These are phyloP conservation scores for Penicillium psychrosexuale DNA, from an alignment of 2,329 filamentous ascomycete genomes.

Conservation along the genomic window DNA sequence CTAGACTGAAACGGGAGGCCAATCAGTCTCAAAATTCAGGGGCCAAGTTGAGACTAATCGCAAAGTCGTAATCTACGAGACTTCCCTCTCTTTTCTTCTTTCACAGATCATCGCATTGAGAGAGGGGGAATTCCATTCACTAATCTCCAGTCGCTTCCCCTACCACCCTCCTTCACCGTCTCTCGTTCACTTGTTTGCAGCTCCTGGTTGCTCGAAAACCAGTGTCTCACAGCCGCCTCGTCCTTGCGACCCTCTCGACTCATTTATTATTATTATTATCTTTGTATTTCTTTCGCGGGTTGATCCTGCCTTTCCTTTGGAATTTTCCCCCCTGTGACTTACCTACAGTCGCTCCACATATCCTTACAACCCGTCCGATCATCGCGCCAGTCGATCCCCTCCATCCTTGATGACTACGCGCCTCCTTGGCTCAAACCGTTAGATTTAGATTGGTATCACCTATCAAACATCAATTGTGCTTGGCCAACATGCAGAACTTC, in stretches of 20 bases:
- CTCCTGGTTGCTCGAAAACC: conserved; percentile 2
- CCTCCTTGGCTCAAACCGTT: neutral
- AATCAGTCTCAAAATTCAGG: conserved; percentile 21
- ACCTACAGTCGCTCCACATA: neutral
- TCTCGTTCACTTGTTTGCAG: neutral
- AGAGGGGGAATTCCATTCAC: conserved; percentile 7
- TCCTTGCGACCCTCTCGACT: neutral
- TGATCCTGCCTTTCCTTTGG: conserved; percentile 17
- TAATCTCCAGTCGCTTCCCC: neutral
- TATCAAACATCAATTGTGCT: neutral
- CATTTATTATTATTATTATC: neutral
- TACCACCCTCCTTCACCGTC: neutral
- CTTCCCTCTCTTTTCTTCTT: conserved; percentile 8
- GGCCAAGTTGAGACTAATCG: conserved; percentile 8
- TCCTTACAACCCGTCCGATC: conserved; percentile 9
- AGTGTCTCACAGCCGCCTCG: neutral
- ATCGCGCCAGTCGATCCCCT: conserved; percentile 2
- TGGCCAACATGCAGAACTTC: conserved; percentile 26
- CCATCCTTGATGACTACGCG: conserved; percentile 5
- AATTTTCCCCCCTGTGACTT: neutral
- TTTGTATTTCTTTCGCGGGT: conserved; percentile 12
- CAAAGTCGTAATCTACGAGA: conserved; percentile 7
- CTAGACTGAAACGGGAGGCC: conserved; percentile 24
- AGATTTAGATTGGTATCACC: neutral
- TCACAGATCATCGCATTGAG: conserved; percentile 5